A percentile compares a stretch with the other conserved stretches of the same genome.
Conservation (phyloP, 176 grass and related monocot species). For the Triticum timopheevii region DNA sequence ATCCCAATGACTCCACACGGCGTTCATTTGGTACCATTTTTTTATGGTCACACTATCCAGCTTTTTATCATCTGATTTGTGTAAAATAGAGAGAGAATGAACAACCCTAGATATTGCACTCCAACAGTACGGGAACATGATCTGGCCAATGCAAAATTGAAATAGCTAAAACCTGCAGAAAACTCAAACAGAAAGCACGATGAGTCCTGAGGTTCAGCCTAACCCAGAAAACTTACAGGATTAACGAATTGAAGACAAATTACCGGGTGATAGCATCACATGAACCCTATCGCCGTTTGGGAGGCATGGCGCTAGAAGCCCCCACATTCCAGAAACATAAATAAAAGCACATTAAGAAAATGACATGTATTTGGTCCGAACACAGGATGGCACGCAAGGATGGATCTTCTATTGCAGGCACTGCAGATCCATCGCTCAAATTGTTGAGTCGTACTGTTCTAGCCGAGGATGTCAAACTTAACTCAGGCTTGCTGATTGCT, state of each 20-base stretch:
- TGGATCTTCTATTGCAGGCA: neutral
- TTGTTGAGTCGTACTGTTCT: neutral
- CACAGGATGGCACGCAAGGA: neutral
- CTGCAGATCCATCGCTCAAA: neutral
- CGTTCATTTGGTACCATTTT: neutral
- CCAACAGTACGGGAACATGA: neutral
- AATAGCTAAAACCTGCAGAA: neutral
- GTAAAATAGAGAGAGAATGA: too few relatives aligned
- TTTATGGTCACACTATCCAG: neutral
- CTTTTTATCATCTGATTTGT: too few relatives aligned
- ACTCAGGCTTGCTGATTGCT: neutral
- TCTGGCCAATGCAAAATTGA: neutral
- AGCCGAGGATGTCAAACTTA: neutral
- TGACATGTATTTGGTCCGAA: neutral
- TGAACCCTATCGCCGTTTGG: neutral
- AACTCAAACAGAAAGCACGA: neutral
- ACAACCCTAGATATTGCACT: too few relatives aligned
- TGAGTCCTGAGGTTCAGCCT: too few relatives aligned
- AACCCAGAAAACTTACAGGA: neutral
- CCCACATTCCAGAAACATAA: neutral
- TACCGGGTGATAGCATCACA: neutral
- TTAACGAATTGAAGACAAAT: neutral
- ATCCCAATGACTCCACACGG: neutral
- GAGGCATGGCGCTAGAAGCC: neutral
- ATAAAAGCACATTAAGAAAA: neutral